A percentile compares a stretch with the other conserved stretches of the same genome.
These are phyloP conservation scores for Termitomyces sp. DNA, from an alignment of 768 basidiomycete genomes.

Conservation along the genomic window DNA sequence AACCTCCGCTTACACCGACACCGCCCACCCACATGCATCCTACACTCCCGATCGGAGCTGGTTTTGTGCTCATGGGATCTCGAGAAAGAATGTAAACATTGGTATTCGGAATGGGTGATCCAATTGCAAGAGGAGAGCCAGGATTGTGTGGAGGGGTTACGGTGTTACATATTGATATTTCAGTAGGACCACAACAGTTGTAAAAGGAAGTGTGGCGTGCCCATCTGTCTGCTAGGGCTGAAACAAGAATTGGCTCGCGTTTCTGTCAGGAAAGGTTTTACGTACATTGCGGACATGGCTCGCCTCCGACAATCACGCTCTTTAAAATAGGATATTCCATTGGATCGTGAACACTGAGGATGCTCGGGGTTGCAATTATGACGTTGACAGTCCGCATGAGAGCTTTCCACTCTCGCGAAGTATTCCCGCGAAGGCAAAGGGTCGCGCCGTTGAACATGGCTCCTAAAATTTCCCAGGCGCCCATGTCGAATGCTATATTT, in stretches of 20 bases:
- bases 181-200: constrained; percentile 52
- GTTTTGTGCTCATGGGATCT: constrained; percentile 27
- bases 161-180: constrained; percentile 50
- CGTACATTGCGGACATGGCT: constrained; percentile 45
- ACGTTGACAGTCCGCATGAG: constrained; percentile 46
- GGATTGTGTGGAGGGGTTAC: constrained; percentile 33
- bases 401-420: constrained; percentile 41
- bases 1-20: constrained; percentile 50
- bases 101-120: constrained; percentile 47
- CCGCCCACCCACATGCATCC: constrained; percentile 62
- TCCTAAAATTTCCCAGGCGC: constrained; percentile 56
- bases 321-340: constrained; percentile 44
- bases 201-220: constrained; percentile 32
- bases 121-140: constrained; percentile 37
- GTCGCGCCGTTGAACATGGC: constrained; percentile 46
- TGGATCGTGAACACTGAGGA: constrained; percentile 43
- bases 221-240: constrained; percentile 39
- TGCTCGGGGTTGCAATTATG: constrained; percentile 48
- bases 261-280: neutral
- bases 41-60: constrained; percentile 27
- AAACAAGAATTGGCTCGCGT: neutral
- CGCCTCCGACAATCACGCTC: constrained; percentile 44
- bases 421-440: constrained; percentile 46
- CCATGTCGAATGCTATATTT: constrained; percentile 65
- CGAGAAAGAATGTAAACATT: constrained; percentile 29